Base-by-base conservation (phyloP, 768 basidiomycete species). In the Serpula lacrymans region DNA sequence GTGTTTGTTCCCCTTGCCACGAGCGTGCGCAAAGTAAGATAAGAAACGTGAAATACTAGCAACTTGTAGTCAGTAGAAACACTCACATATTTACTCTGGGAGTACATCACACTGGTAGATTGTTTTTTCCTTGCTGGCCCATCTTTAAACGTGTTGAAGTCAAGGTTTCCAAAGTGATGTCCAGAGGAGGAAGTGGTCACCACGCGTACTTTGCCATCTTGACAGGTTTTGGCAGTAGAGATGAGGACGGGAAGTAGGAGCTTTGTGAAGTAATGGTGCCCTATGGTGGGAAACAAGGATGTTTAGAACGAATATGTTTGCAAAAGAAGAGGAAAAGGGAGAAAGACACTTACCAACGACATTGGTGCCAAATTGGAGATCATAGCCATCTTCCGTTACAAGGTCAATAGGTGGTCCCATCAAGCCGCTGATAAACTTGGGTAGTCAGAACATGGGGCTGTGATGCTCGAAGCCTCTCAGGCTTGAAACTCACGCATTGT, bases 301-400 rank as follows among this genome's bases (percentile, higher is more conserved):
- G 6, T 46, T 41, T 6, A 14, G n/a, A 10, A 22, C 32, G 25
- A 18, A 32, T 24, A 33, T n/a, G n/a, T n/a, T n/a, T n/a, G n/a
- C 21, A 36, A 26, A 40, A 50, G 35, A 9, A 41, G 34, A 8
- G 43, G 32, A 29, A 26, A 44, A 22, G 43, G 50, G 43, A 46
- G 43, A 29, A 48, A 41, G 26, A n/a, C 26, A 38, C 44, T 21
- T 22, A 47, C 62, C 64, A 10, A 70, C 48, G 23, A 65, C 64
- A 42, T 67, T 67, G 18, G 62, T 68, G 3, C 61, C 68, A 21
- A 68, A 68, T 39, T 63, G 68, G 18, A 70, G 49, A 42, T 72
- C 70, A 39, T 70, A 72, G 0, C 64, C 62, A 22, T 72, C 62
- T 1, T 50, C 57, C 0, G 70, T 72, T 6, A 65, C 25, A 40